Conservation (phyloP, 192 early-diverging fungal genomes). For the Funneliformis mosseae region DNA sequence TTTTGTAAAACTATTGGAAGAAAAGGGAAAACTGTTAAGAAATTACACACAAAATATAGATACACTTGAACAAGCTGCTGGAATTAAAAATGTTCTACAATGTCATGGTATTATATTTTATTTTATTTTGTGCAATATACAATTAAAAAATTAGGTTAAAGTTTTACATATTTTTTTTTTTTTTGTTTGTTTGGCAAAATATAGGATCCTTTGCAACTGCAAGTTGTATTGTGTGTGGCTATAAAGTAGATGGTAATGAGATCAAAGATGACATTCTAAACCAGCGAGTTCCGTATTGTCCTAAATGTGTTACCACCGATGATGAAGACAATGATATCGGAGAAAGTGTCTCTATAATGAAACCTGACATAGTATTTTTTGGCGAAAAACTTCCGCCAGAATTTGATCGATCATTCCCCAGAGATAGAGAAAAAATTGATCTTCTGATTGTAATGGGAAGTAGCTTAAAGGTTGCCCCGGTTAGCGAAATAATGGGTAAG, state of each 20-base stretch:
- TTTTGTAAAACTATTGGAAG: constrained; percentile 89
- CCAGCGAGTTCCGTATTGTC: constrained; percentile 77
- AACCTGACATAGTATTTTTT: constrained; percentile 98
- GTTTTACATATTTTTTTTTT: background rate
- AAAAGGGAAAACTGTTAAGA: constrained; percentile 79
- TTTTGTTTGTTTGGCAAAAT: no score
- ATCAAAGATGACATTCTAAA: constrained; percentile 81
- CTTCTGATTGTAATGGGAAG: constrained; percentile 95
- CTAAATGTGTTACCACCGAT: constrained; percentile 54
- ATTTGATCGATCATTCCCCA: constrained; percentile 73
- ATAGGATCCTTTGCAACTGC: constrained; percentile 94
- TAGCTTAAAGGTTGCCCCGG: constrained; percentile 93
- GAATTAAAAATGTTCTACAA: constrained; percentile 79
- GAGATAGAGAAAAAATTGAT: constrained; percentile 79
- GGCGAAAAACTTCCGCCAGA: constrained; percentile 86
- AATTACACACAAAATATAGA: constrained; percentile 99
- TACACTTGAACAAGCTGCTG: constrained; percentile 86
- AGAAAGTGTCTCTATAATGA: constrained; percentile 66
- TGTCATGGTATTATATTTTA: constrained; percentile 74
- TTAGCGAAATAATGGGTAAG: constrained; percentile 83
- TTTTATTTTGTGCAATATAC: background rate
- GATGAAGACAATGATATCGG: constrained; percentile 55
- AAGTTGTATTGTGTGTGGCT: constrained; percentile 83
- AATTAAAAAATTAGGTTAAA: background rate
- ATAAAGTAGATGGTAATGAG: constrained; percentile 72